phyloP scores from a whole-genome alignment of 176 grass and related monocot genomes.

The Themeda triandra region DNA sequence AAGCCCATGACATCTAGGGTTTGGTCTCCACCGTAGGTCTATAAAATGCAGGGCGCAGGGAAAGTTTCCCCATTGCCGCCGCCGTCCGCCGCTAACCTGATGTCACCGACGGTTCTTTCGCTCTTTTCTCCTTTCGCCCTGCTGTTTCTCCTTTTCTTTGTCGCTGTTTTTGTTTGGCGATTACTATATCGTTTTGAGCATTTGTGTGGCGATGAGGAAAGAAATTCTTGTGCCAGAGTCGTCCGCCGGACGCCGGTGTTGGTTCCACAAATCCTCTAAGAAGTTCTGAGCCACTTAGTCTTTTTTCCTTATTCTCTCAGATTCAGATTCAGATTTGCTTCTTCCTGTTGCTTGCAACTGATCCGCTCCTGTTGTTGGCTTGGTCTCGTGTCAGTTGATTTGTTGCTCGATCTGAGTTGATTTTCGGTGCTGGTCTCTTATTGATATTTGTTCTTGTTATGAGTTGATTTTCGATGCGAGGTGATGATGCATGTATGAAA shows the following conservation, averaged over 20 bases:
- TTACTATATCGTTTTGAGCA: not conserved
- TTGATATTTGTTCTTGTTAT: not conserved
- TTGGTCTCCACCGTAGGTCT: no score
- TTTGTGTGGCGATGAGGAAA: slow-evolving; percentile 53
- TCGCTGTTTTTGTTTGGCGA: not conserved
- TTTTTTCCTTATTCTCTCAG: not conserved
- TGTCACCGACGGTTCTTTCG: not conserved
- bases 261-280: slow-evolving; percentile 88
- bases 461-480: slow-evolving; percentile 10
- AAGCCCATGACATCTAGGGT: no score
- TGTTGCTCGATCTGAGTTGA: no score
- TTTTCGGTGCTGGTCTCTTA: not conserved
- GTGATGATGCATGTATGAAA: slow-evolving; percentile 65
- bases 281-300: slow-evolving; percentile 66
- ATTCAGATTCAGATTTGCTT: no score
- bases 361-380: not conserved
- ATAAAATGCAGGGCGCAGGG: not conserved
- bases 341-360: not conserved
- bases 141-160: no score
- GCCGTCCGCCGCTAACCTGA: not conserved
- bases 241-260: slow-evolving; percentile 45
- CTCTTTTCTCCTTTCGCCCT: no score
- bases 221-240: slow-evolving; percentile 51
- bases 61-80: not conserved
- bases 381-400: no score